Evolutionary conservation across 495 filamentous ascomycete genomes (phyloP).

Genomic region (Xylaria bambusicola): DNA sequence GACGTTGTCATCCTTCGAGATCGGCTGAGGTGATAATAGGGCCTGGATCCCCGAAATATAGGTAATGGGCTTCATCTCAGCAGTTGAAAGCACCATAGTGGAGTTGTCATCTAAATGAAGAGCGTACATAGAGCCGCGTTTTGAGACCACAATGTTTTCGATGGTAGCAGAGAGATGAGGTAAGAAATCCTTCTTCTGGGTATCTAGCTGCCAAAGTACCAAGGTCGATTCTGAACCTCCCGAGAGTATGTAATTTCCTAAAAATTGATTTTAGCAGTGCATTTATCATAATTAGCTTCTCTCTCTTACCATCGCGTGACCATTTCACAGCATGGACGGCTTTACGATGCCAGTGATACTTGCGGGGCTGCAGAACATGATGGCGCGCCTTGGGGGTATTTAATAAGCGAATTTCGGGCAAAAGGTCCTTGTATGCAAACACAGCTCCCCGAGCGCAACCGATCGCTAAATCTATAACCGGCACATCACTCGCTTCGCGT

Average conservation of each 20-base stretch:
- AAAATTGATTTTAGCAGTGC: slow-evolving; percentile 15
- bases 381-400: slow-evolving; percentile 33
- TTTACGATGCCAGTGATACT: slow-evolving; percentile 89
- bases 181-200: slow-evolving; percentile 72
- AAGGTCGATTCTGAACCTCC: slow-evolving; percentile 88
- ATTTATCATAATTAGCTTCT: slow-evolving; percentile 16
- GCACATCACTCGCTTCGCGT: slow-evolving; percentile 35
- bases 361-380: slow-evolving; percentile 47
- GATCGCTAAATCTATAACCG: slow-evolving; percentile 66
- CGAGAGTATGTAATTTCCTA: slow-evolving; percentile 95
- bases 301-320: slow-evolving; percentile 78
- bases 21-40: slow-evolving; percentile 42
- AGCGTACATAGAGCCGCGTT: slow-evolving; percentile 74
- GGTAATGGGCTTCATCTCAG: slow-evolving; percentile 76
- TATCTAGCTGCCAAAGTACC: slow-evolving; percentile 94
- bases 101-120: slow-evolving; percentile 89
- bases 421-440: slow-evolving; percentile 72
- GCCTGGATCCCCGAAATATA: slow-evolving; percentile 83
- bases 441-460: slow-evolving; percentile 76
- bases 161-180: slow-evolving; percentile 86
- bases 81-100: slow-evolving; percentile 80
- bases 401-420: slow-evolving; percentile 52
- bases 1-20: slow-evolving; percentile 45
- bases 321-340: slow-evolving; percentile 79
- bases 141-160: slow-evolving; percentile 79